phyloP scores from a whole-genome alignment of 129 eudicot species.

The Kitagawia praeruptora region DNA sequence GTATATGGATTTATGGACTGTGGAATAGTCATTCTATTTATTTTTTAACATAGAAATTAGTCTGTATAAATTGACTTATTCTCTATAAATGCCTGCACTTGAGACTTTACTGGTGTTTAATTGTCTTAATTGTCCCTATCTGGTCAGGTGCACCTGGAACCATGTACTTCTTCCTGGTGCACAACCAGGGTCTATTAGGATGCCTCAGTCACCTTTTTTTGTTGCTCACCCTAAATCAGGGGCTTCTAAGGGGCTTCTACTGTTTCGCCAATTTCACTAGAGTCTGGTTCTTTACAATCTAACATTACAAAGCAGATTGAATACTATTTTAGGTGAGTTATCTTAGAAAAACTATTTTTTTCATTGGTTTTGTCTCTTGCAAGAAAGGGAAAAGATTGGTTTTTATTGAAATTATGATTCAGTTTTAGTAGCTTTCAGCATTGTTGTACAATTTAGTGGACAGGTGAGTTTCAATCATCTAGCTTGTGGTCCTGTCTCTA shows the following conservation, averaged over 20 bases:
- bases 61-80: not conserved
- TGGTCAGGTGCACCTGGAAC: conserved; percentile 79
- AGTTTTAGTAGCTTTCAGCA: not conserved
- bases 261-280: conserved; percentile 33
- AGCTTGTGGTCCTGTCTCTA: not conserved
- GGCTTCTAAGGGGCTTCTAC: no score
- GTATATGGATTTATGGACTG: not conserved
- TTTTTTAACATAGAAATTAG: not conserved
- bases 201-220: conserved; percentile 61
- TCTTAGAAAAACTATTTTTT: conserved; percentile 4
- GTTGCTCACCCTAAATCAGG: conserved; percentile 60
- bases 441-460: not conserved
- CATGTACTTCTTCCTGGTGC: conserved; percentile 54
- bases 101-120: not conserved
- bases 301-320: conserved; percentile 73
- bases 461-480: not conserved
- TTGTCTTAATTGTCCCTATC: conserved; percentile 11
- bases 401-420: not conserved
- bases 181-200: conserved; percentile 62
- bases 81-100: not conserved
- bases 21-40: not conserved
- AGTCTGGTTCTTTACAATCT: conserved; percentile 30
- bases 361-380: not conserved
- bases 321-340: conserved; percentile 81
- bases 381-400: not conserved